Evolutionary conservation across 805 yeast genomes (phyloP), one percentile per base, ranked within the genome.

Genomic region (Diddensiella santjacobensis): DNA sequence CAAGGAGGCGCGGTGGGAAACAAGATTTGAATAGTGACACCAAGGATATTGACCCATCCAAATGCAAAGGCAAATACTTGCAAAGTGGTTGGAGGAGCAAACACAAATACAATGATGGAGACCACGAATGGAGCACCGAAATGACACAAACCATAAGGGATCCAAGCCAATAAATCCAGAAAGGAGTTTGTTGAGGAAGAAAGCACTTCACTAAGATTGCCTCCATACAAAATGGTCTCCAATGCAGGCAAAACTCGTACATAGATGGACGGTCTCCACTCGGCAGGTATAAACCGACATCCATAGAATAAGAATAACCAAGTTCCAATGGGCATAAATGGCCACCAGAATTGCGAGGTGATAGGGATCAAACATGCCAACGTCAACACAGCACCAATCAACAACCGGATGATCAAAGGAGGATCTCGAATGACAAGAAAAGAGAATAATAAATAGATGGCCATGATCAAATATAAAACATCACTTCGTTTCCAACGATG

Each of bases 1-100:
- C 99, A 91, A 17, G 99, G 99, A 11, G 99, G 95, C 46, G 98
- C 97, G 43, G 93, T 87, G 3, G 99, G 96, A 64, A 87, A 88
- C 3, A 82, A 53, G 56, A 88, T 75, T 69, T 93, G 98, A 48
- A 79, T 78, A 30, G 84, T 60, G 26, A 91, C 97, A 39, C 97
- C 98, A 44, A 80, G 65, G 55, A 90, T 67, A 67, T 91, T 93
- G 91, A 89, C 85, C 71, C 85, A 88, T 10, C 99, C 99, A 70
- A 93, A 90, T 3, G 96, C 88, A 70, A 89, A 87, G 2, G 88
- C 96, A 67, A 83, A 91, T 4, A 87, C 79, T 51, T 95, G 79
- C 37, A 91, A 69, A 3, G 88, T 72, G 8, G 85, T 83, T 40
- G 99, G 99, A 6, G 98, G 97, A 0, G 87, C 96, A 74, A 88